These are phyloP conservation scores for Suillus subluteus DNA, from an alignment of 768 basidiomycete genomes.

Conservation along the genomic window DNA sequence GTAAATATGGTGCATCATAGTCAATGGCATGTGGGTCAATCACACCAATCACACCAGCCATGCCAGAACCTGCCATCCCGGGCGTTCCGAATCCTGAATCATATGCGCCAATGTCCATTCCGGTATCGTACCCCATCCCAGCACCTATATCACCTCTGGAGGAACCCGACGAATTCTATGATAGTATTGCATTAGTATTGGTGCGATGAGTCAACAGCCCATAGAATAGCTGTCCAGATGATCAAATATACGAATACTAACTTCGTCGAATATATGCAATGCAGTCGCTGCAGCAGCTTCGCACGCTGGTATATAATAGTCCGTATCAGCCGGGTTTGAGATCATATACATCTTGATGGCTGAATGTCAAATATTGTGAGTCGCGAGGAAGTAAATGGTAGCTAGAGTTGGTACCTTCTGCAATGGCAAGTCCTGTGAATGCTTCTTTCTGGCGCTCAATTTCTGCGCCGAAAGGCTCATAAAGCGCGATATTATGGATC, in stretches of 20 bases:
- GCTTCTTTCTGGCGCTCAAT: conserved; percentile 66
- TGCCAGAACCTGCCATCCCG: background rate
- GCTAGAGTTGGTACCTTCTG: conserved; percentile 55
- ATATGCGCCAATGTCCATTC: background rate
- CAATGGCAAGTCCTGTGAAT: conserved; percentile 68
- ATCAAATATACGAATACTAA: conserved; percentile 26
- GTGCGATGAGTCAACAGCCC: background rate
- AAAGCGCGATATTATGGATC: conserved; percentile 59
- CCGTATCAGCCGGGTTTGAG: conserved; percentile 46
- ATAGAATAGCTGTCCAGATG: background rate
- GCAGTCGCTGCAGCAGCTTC: conserved; percentile 74
- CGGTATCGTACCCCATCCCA: background rate
- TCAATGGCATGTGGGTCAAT: conserved; percentile 17
- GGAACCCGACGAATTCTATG: conserved; percentile 2
- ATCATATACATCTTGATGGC: conserved; percentile 61
- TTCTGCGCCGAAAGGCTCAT: conserved; percentile 59
- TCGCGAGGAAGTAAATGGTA: background rate
- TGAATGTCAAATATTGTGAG: conserved; percentile 29
- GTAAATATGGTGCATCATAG: conserved; percentile 15
- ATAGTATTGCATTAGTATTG: background rate
- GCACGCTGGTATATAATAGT: conserved; percentile 52
- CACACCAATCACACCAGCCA: background rate
- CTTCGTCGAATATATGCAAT: conserved; percentile 59
- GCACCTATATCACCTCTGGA: background rate
- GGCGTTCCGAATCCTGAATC: conserved; percentile 4